Percentiles rank a stretch among this genome's conserved stretches.
phyloP scores from a whole-genome alignment of 192 early-diverging fungal species.

The Coemansia sp. region DNA sequence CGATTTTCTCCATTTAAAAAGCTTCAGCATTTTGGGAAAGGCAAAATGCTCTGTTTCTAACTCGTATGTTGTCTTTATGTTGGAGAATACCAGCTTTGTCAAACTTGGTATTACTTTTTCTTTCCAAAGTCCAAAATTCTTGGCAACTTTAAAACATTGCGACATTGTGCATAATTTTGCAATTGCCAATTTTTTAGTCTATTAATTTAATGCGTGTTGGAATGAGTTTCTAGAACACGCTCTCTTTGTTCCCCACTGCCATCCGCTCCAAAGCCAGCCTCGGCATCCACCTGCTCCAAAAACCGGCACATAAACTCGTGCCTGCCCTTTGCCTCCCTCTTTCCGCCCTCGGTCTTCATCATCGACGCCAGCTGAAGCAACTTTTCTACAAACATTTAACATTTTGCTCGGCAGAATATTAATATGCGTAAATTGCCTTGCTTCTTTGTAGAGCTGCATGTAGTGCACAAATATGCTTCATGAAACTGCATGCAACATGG shows the following conservation, averaged over 20 bases:
- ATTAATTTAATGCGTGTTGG: slow-evolving; percentile 4
- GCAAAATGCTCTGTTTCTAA: background rate
- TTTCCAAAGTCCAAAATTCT: background rate
- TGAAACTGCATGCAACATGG: background rate
- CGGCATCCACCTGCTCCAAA: slow-evolving; percentile 58
- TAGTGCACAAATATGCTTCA: background rate
- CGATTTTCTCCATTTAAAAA: background rate
- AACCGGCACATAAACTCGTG: slow-evolving; percentile 61
- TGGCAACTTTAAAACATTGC: background rate
- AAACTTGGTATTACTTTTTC: background rate
- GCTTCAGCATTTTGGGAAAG: too few relatives aligned
- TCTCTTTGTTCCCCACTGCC: background rate
- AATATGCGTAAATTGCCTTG: too few relatives aligned
- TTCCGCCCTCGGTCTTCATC: slow-evolving; percentile 63
- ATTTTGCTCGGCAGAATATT: background rate
- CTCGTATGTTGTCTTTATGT: background rate
- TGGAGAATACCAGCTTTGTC: background rate
- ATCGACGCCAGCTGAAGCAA: slow-evolving; percentile 60
- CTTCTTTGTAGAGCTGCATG: background rate
- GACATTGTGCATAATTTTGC: background rate
- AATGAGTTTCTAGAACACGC: background rate
- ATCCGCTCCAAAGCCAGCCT: slow-evolving; percentile 45
- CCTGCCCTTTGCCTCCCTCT: slow-evolving; percentile 58
- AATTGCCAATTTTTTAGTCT: background rate
- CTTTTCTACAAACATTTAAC: slow-evolving; percentile 57